Evolutionary conservation across 2,329 filamentous ascomycete species (phyloP), one percentile per base, ranked within the genome.

Genomic region (Colletotrichum caudatum): DNA sequence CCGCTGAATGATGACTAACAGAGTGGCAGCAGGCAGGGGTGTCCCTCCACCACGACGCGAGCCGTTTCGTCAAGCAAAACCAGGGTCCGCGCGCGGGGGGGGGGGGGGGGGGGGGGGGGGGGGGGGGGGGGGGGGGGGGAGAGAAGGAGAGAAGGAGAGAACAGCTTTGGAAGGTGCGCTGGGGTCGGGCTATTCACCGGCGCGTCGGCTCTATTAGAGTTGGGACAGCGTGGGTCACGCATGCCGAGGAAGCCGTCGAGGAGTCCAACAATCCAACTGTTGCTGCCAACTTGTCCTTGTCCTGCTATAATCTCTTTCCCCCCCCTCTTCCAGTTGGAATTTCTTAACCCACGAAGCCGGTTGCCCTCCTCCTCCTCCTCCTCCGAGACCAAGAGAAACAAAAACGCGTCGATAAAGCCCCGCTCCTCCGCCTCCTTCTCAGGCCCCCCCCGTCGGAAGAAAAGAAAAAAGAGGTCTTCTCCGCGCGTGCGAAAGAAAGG

Each of bases 21-120:
- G n/a, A 2, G 3, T 2, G n/a, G 5, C n/a, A 4, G 11, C 53
- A 5, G 23, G 20, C 44, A 46, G 44, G 44, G 44, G 7, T n/a
- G 4, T 20, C 16, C 63, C 41, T 37, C 26, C 11, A 23, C n/a
- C 16, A 56, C 29, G 11, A 50, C 58, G 33, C 39, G 39, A 63
- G 48, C 50, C 58, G 65, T 68, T 68, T 68, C 58, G 65, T 56
- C 46, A 53, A 61, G 48, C 5, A 23, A 51, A 20, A 5, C n/a
- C 29, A 44, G 46, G 33, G 26, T 46, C 58, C 29, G 41, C 26
- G 41, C 57, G 41, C 35, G 26, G 26, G 60, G 44, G 16, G 20
- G 20, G 44, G 11, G 29, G 29, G 3, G n/a, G n/a, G n/a, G n/a
- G n/a, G n/a, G n/a, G 29, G 29, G 29, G 29, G 29, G 29, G 3